Evolutionary conservation across 441 rosid genomes (phyloP).

Genomic region (Aleurites moluccanus): DNA sequence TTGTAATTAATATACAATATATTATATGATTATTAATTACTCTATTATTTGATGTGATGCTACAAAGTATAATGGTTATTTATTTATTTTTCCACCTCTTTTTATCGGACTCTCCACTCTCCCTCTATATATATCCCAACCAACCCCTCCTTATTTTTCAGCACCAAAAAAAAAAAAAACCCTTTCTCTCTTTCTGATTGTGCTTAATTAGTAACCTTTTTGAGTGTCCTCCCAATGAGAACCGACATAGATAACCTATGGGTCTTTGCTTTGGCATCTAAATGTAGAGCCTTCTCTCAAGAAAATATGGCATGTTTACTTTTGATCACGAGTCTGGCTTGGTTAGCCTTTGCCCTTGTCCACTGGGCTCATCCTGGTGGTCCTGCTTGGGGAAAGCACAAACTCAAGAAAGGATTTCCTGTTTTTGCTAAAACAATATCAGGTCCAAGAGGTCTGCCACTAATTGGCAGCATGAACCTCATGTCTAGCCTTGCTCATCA

Average conservation of each 20-base stretch:
- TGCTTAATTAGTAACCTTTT: background rate
- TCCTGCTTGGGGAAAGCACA: slow-evolving; percentile 83
- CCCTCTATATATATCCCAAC: slow-evolving; percentile 12
- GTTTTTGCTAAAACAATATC: slow-evolving; percentile 42
- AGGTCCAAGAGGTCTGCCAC: slow-evolving; percentile 75
- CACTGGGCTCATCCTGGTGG: slow-evolving; percentile 87
- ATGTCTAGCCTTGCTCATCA: slow-evolving; percentile 73
- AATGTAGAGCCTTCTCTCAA: slow-evolving; percentile 43
- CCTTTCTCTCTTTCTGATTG: slow-evolving; percentile 10
- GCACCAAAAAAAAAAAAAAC: slow-evolving; percentile 11
- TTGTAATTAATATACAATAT: no score
- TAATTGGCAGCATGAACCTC: slow-evolving; percentile 67
- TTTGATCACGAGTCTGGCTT: slow-evolving; percentile 38
- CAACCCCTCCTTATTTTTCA: background rate
- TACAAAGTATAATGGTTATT: slow-evolving; percentile 11
- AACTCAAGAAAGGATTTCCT: slow-evolving; percentile 17
- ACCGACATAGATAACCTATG: slow-evolving; percentile 52
- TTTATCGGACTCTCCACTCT: no score
- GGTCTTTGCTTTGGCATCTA: slow-evolving; percentile 64
- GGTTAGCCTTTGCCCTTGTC: slow-evolving; percentile 43
- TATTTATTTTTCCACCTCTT: background rate
- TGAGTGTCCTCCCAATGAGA: slow-evolving; percentile 32
- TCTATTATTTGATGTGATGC: background rate
- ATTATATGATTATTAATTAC: no score
- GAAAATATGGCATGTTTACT: slow-evolving; percentile 46